Conservation (phyloP, 2,329 filamentous ascomycete genomes). For the Clarireedia paspali region DNA sequence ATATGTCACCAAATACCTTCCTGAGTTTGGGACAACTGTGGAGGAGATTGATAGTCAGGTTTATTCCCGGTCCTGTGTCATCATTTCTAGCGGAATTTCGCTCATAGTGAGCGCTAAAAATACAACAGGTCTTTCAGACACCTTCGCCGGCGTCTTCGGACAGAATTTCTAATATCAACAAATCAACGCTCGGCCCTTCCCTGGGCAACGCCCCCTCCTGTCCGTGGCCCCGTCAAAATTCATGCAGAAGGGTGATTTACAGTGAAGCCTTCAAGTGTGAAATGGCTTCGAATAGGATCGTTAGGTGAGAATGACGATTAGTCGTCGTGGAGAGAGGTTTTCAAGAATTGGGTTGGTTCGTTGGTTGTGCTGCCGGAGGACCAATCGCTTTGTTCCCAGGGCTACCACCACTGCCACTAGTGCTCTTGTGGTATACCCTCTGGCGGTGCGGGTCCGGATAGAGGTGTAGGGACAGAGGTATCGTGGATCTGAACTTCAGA, state of each 20-base stretch:
- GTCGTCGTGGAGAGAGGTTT: slow-evolving; percentile 18
- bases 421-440: slow-evolving; percentile 13
- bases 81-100: slow-evolving; percentile 18
- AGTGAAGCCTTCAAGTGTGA: slow-evolving; percentile 12
- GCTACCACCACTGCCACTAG: slow-evolving; percentile 11
- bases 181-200: slow-evolving; percentile 22
- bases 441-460: slow-evolving; percentile 20
- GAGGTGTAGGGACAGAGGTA: slow-evolving; percentile 26
- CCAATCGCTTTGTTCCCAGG: slow-evolving; percentile 20
- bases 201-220: slow-evolving; percentile 25
- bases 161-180: slow-evolving; percentile 20
- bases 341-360: slow-evolving; percentile 13
- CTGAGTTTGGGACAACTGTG: slow-evolving; percentile 1
- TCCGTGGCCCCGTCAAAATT: slow-evolving; percentile 16
- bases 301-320: neutral
- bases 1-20: slow-evolving; percentile 13
- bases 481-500: slow-evolving; percentile 49
- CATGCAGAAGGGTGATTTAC: slow-evolving; percentile 23
- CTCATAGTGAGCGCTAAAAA: slow-evolving; percentile 21
- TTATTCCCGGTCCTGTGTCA: slow-evolving; percentile 1
- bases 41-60: slow-evolving; percentile 3
- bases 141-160: slow-evolving; percentile 8
- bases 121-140: slow-evolving; percentile 24
- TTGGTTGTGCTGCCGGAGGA: slow-evolving; percentile 13
- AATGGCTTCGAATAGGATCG: neutral